phyloP scores from a whole-genome alignment of 2,329 filamentous ascomycete genomes.

The Trichoderma endophyticum region DNA sequence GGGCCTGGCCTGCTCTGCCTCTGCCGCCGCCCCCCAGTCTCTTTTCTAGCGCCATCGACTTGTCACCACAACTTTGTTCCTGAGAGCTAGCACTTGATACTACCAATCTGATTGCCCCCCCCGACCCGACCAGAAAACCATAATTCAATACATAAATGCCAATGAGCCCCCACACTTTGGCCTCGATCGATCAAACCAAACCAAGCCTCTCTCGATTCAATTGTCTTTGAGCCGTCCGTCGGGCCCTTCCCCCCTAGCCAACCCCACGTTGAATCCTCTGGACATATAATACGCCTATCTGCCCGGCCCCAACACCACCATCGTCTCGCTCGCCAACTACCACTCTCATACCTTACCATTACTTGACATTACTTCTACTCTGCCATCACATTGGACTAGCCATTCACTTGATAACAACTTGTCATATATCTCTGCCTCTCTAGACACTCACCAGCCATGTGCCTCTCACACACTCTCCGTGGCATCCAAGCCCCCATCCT shows the following conservation, averaged over 20 bases:
- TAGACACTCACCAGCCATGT: constrained; percentile 3
- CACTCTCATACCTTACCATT: neutral
- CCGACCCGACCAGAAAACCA: constrained; percentile 29
- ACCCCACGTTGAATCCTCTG: constrained; percentile 13
- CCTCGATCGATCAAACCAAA: constrained; percentile 15
- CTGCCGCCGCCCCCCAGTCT: constrained; percentile 16
- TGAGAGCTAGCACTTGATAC: constrained; percentile 2
- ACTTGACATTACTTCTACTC: neutral
- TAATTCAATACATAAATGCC: constrained; percentile 36
- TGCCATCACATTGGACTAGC: neutral
- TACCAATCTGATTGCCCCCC: constrained; percentile 4
- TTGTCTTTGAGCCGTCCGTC: constrained; percentile 7
- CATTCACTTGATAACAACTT: neutral
- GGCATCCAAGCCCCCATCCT: constrained; percentile 2
- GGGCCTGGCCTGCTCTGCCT: constrained; percentile 16
- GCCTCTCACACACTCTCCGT: constrained; percentile 4
- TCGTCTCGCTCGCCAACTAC: neutral
- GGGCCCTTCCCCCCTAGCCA: neutral
- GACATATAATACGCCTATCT: constrained; percentile 11
- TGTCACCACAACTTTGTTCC: constrained; percentile 17
- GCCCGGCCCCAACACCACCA: constrained; percentile 1
- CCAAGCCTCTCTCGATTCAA: constrained; percentile 15
- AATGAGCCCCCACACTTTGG: constrained; percentile 28
- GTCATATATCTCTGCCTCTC: neutral
- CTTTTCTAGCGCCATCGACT: constrained; percentile 14